phyloP scores from a whole-genome alignment of 495 filamentous ascomycete species.

The Niebla homalea region DNA sequence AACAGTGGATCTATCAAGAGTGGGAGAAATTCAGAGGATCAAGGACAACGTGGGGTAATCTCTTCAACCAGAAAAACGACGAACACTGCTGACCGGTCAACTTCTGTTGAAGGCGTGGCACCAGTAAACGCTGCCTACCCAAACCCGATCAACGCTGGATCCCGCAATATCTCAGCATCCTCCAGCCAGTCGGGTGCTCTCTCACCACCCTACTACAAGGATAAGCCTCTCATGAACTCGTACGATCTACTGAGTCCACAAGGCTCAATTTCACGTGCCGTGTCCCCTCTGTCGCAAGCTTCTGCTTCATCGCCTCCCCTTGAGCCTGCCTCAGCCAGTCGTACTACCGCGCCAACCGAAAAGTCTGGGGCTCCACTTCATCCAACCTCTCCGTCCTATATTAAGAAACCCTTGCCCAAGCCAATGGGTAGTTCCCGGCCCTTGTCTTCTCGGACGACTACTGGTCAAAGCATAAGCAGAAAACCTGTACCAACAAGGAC shows the following conservation, averaged over 20 bases:
- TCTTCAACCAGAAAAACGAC: constrained; percentile 20
- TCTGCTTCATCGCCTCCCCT: constrained; percentile 6
- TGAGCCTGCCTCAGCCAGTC: neutral
- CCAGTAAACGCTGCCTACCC: constrained; percentile 12
- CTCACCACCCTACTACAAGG: constrained; percentile 10
- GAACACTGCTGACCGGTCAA: constrained; percentile 19
- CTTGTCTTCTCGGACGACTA: constrained; percentile 14
- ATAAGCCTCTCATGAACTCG: constrained; percentile 9
- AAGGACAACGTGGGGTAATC: constrained; percentile 21
- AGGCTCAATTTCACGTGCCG: constrained; percentile 7
- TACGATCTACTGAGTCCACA: constrained; percentile 8
- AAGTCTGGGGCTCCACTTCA: neutral
- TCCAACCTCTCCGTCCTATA: neutral
- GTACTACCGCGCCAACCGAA: neutral
- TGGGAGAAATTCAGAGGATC: constrained; percentile 19
- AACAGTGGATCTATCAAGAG: constrained; percentile 21
- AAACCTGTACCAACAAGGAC: constrained; percentile 50
- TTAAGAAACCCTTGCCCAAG: constrained; percentile 24
- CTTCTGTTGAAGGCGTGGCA: constrained; percentile 19
- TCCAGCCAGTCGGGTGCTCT: constrained; percentile 5
- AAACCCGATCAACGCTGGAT: neutral
- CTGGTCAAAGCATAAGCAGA: constrained; percentile 35
- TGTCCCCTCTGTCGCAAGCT: constrained; percentile 13
- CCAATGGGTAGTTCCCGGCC: constrained; percentile 24
- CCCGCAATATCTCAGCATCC: constrained; percentile 3